A percentile compares a stretch with the other conserved stretches of the same genome.
Evolutionary conservation across 352 stramenopile genomes (phyloP).

Genomic region (Pythium rhizo-oryzae): DNA sequence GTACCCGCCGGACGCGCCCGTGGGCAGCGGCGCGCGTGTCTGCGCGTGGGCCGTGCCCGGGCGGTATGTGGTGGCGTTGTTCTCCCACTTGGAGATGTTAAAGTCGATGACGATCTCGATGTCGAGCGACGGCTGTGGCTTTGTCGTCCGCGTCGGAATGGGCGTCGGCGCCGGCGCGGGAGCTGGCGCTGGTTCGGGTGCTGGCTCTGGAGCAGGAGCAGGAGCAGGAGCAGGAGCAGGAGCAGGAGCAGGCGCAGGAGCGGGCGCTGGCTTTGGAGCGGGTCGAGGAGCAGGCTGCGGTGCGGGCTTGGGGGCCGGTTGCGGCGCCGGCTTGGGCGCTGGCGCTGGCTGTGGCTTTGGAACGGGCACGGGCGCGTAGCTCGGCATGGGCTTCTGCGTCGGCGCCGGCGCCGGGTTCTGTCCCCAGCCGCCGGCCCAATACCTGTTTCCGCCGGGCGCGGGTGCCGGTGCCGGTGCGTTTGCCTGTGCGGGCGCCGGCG

Average conservation of each 20-base stretch:
- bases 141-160: not conserved
- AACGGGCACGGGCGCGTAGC: slow-evolving; percentile 5
- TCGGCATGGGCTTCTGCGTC: not conserved
- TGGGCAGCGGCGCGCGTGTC: not conserved
- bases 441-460: not conserved
- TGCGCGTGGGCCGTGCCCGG: slow-evolving; percentile 18
- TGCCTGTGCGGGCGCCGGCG: not conserved
- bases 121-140: not conserved
- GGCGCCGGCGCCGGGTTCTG: slow-evolving; percentile 1
- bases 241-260: not conserved
- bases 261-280: not conserved
- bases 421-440: slow-evolving; percentile 2
- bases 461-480: not conserved
- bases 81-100: slow-evolving; percentile 1
- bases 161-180: not conserved
- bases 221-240: too few species aligned
- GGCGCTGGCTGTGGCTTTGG: not conserved
- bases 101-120: slow-evolving; percentile 5
- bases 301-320: not conserved
- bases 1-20: not conserved
- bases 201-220: not conserved
- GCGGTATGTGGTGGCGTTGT: slow-evolving; percentile 7
- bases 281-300: not conserved
- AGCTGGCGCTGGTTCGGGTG: not conserved
- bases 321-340: not conserved